A percentile compares a stretch with the other conserved stretches of the same genome.
phyloP scores from a whole-genome alignment of 2,329 filamentous ascomycete genomes.

The Mollisia scopiformis region DNA sequence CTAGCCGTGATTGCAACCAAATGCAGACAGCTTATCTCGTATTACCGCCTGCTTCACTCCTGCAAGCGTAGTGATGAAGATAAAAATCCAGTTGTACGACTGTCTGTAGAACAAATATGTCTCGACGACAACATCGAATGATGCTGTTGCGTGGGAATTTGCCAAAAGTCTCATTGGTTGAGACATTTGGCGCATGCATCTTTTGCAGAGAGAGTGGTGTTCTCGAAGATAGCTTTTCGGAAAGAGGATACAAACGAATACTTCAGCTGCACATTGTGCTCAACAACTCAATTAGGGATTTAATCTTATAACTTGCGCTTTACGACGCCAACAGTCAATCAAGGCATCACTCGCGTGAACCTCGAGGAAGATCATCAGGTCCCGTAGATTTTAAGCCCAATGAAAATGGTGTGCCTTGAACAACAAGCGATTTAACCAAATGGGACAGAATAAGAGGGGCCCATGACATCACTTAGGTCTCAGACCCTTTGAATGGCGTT shows the following conservation, averaged over 20 bases:
- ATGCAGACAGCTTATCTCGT: neutral
- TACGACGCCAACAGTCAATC: no score
- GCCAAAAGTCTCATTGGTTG: no score
- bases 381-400: neutral
- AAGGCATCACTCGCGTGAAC: no score
- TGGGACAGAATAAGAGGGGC: neutral
- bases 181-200: neutral
- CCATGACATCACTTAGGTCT: neutral
- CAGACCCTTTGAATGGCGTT: neutral
- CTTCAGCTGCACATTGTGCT: no score
- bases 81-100: neutral
- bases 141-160: no score
- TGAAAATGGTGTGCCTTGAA: neutral
- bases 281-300: no score
- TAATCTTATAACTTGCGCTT: no score
- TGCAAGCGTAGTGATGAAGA: neutral
- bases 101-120: neutral
- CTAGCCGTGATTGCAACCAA: neutral
- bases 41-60: neutral
- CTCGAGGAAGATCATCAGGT: neutral
- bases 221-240: no score
- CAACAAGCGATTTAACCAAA: neutral
- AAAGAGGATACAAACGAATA: no score
- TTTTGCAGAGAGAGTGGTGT: no score
- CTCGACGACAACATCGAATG: neutral